Base-by-base conservation (phyloP, 164 flowering plant species). In the Nelumbo lutea region DNA sequence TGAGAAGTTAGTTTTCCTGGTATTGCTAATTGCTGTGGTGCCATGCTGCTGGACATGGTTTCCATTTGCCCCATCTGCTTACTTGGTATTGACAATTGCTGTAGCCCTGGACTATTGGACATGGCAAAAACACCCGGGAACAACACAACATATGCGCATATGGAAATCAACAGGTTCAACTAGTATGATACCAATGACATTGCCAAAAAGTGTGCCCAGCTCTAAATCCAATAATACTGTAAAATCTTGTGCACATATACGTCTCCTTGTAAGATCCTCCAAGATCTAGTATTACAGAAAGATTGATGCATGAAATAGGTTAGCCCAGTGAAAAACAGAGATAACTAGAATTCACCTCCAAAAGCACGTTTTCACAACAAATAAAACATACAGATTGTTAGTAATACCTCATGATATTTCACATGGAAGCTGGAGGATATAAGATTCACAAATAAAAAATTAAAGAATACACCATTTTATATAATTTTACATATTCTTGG, bases 1-100 rank as follows among this genome's bases (percentile, higher is more conserved):
- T 80, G 80, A 52, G 80, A 77, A 76, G 79, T 84, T 3, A 86
- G 77, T 68, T 86, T 88, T 14, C 11, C 69, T 45, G 82, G 64
- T 39, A 64, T 6, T 40, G 77, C 63, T n/a, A 81, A 3, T 42
- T 72, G 78, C 69, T 70, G 78, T 3, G 78, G 52, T 15, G 73
- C 76, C 3, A 66, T 38, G 64, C 66, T 72, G 51, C 59, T 73
- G 40, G 59, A 56, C 75, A 11, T 53, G 57, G 57, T 2, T 51
- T 51, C 55, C 57, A 53, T 9, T 11, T 10, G 1, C 15, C 2
- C 57, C 57, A 53, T 53, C 2, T 3, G 13, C 14, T 53, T 53
- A 15, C 57, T 13, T 11, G 13, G 57, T 1, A 11, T 53, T 53
- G 4, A 58, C 52, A 52, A 66, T 15, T 53, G 57, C 14, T 53